These are phyloP conservation scores for Aspergillus eucalypticola DNA, from an alignment of 2,329 filamentous ascomycete species.

Conservation along the genomic window DNA sequence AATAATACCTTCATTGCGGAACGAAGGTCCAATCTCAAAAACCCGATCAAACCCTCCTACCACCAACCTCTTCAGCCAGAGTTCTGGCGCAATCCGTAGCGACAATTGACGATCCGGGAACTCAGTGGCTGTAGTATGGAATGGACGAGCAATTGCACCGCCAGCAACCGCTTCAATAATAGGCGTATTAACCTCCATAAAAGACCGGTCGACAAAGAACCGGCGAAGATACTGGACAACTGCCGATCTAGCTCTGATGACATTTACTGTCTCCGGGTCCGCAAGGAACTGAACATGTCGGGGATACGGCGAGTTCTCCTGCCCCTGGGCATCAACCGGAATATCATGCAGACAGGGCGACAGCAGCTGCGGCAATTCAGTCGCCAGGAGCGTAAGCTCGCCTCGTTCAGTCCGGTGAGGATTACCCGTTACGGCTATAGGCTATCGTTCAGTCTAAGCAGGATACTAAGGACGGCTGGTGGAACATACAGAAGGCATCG, in stretches of 20 bases:
- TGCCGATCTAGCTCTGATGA: constrained; percentile 70
- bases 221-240: constrained; percentile 73
- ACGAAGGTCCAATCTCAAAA: constrained; percentile 90
- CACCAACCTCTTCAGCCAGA: constrained; percentile 91
- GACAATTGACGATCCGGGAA: constrained; percentile 70
- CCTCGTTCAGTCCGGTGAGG: constrained; percentile 71
- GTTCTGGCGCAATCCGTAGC: constrained; percentile 86
- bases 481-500: constrained; percentile 74
- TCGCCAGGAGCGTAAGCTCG: constrained; percentile 72
- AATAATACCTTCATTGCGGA: constrained; percentile 78
- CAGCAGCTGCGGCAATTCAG: constrained; percentile 67
- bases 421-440: constrained; percentile 66
- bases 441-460: constrained; percentile 17
- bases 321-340: constrained; percentile 68
- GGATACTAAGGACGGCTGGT: constrained; percentile 11
- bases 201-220: constrained; percentile 70
- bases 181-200: constrained; percentile 88
- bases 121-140: constrained; percentile 76
- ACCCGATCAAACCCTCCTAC: constrained; percentile 84
- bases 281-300: constrained; percentile 87
- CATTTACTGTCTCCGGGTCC: constrained; percentile 66
- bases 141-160: constrained; percentile 85
- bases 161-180: constrained; percentile 79
- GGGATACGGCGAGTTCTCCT: constrained; percentile 70
- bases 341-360: constrained; percentile 78